A percentile compares a stretch with the other conserved stretches of the same genome.
Evolutionary conservation across 2,329 filamentous ascomycete species (phyloP).

Genomic region (Onygena corvina): DNA sequence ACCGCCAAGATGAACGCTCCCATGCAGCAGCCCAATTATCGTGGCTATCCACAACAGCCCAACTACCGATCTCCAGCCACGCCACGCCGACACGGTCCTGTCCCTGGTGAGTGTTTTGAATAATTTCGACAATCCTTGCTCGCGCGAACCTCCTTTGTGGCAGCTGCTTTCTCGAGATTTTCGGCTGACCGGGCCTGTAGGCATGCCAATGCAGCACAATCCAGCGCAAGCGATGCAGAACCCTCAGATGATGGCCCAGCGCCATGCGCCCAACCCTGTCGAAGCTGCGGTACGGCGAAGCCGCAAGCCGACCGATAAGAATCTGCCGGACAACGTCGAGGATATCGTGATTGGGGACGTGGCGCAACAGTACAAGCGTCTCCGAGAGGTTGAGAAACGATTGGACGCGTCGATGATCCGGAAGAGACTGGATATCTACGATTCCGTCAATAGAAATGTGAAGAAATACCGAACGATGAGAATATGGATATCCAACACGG

Average conservation of each 20-base stretch:
- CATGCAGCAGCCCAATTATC: conserved; percentile 34
- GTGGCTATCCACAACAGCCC: conserved; percentile 29
- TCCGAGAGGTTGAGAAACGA: conserved; percentile 76
- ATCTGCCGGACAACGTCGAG: conserved; percentile 80
- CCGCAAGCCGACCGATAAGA: conserved; percentile 87
- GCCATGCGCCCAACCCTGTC: conserved; percentile 28
- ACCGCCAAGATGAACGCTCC: conserved; percentile 24
- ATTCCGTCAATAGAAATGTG: conserved; percentile 60
- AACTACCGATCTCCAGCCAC: conserved; percentile 33
- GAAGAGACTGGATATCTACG: conserved; percentile 82
- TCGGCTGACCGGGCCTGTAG: conserved; percentile 20
- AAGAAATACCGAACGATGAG: conserved; percentile 78
- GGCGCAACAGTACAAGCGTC: conserved; percentile 65
- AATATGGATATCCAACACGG: conserved; percentile 90
- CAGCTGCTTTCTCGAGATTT: not conserved
- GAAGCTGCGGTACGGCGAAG: conserved; percentile 60
- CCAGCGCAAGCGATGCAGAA: conserved; percentile 26
- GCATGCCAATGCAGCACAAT: conserved; percentile 26
- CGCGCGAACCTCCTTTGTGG: not conserved
- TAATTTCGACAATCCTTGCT: not conserved
- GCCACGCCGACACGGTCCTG: conserved; percentile 30
- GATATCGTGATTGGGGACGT: conserved; percentile 70
- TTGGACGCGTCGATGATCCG: conserved; percentile 89
- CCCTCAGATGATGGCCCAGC: conserved; percentile 28
- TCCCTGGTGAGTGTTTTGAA: conserved; percentile 26